Evolutionary conservation across 164 flowering plant genomes (phyloP).

Genomic region (Aristolochia contorta): DNA sequence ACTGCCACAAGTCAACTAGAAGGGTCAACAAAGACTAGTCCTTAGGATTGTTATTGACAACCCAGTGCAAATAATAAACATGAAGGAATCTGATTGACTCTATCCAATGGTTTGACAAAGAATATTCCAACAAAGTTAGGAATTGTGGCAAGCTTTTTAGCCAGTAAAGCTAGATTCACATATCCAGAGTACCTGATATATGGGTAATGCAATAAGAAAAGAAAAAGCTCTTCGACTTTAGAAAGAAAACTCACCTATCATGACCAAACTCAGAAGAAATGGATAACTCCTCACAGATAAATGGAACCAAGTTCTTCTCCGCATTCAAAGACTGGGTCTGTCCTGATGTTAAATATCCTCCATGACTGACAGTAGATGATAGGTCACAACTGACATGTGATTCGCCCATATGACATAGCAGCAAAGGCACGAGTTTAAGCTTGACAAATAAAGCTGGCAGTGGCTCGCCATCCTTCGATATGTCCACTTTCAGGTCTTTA

Average conservation of each 20-base stretch:
- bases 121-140: too few relatives aligned
- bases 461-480: slow-evolving; percentile 77
- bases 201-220: too few relatives aligned
- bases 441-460: slow-evolving; percentile 56
- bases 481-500: slow-evolving; percentile 72
- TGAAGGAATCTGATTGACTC: too few relatives aligned
- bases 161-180: too few relatives aligned
- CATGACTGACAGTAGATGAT: slow-evolving; percentile 27
- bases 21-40: too few relatives aligned
- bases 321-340: slow-evolving; percentile 21
- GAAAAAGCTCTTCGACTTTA: neutral
- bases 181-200: too few relatives aligned
- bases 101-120: too few relatives aligned
- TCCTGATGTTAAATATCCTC: slow-evolving; percentile 25
- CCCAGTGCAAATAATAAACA: too few relatives aligned
- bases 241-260: slow-evolving; percentile 48
- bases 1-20: slow-evolving; percentile 28
- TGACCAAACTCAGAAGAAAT: slow-evolving; percentile 75
- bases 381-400: slow-evolving; percentile 53
- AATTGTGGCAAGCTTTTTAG: too few relatives aligned
- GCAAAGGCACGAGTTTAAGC: slow-evolving; percentile 56
- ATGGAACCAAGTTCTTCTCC: slow-evolving; percentile 51
- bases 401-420: slow-evolving; percentile 50
- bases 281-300: slow-evolving; percentile 71
- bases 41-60: too few relatives aligned